Base-by-base conservation (phyloP, 2,329 filamentous ascomycete species). In the Stemphylium lycopersici region DNA sequence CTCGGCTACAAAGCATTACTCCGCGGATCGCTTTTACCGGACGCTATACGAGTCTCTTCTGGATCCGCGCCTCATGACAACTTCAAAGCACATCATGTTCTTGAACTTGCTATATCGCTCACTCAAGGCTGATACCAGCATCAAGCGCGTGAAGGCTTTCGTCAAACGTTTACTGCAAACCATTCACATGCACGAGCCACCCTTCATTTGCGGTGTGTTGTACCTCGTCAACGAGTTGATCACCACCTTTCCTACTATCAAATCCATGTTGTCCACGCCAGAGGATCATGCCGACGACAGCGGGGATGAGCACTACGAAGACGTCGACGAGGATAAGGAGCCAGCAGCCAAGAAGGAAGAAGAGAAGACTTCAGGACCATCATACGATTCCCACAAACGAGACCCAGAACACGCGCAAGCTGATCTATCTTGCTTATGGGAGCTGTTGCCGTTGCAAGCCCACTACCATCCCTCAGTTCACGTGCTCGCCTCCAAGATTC, bases 401-500 rank as follows among this genome's bases (percentile, higher is more conserved):
- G 88, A 97, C 66, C 95, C 96, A 0, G 90, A 93, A 71, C 88
- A 96, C 74, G 91, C 91, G 77, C 88, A 96, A 75, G 95, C 96
- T n/a, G 91, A 97, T 61, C 84, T 87, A 62, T 95, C 90, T 67
- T 97, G 93, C 77, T 79, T 98, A 7, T 99, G 95, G 95, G 95
- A 99, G 74, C 74, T 96, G 57, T 82, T 95, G 5, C 91, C 92
- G 1, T 88, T 91, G 60, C 77, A 91, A 48, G 81, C 81, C 15
- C 95, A 99, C 74, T 99, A 90, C 74, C 96, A 99, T 71, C 95
- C 95, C 1, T 96, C 95, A 0, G 93, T 99, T 2, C 87, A 88
- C 32, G 84, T 97, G 4, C 93, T 92, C 70, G 92, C 93, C 1
- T 80, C 83, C 13, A 86, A 87, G 52, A 78, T 98, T 34, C 76